Base-by-base conservation (phyloP, 352 stramenopile species). In the Pythium myriotylum region DNA sequence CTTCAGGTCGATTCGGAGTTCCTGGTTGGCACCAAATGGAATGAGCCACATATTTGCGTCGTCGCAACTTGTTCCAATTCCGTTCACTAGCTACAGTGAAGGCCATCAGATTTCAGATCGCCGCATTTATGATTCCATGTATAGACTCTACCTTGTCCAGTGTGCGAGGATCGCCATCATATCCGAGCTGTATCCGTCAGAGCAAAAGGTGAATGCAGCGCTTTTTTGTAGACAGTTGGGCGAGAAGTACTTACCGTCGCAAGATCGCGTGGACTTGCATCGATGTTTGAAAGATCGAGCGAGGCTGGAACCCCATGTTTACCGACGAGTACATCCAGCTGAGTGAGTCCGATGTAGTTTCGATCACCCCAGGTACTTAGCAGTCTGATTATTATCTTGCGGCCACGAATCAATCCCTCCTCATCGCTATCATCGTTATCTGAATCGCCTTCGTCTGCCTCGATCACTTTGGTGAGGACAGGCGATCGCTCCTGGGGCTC, bases 31-130 rank as follows among this genome's bases (percentile, higher is more conserved):
- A 47, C 76, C 70, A 8, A 91, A 77, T 1, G 91, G 91, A 23
- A 95, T 74, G 0, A 97, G 76, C 91, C 91, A 97, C 78, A 93
- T 90, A 67, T 97, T 90, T 9, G 84, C 79, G 59, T 97, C 91
- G 27, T 97, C 88, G 46, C 75, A 95, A 3, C 89, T 97, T 23
- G 70, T 75, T 8, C 83, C 77, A 8, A 90, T 65, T 1, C 88
- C 87, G 59, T 97, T 90, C 9, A 97, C 64, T 12, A 97, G 62
- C 82, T 93, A 17, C 24, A 48, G 17, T 32, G 24, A n/a, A n/a
- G 37, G 16, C 23, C 2, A 13, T 52, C 13, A 52, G 46, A 39
- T 13, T 23, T 50, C 3, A 33, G 46, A 1, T 2, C 42, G 33
- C 23, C 6, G 13, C 12, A 51, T 3, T 2, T 54, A 1, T 19